Evolutionary conservation across 2,329 filamentous ascomycete genomes (phyloP).

Genomic region (Zasmidium cellare): DNA sequence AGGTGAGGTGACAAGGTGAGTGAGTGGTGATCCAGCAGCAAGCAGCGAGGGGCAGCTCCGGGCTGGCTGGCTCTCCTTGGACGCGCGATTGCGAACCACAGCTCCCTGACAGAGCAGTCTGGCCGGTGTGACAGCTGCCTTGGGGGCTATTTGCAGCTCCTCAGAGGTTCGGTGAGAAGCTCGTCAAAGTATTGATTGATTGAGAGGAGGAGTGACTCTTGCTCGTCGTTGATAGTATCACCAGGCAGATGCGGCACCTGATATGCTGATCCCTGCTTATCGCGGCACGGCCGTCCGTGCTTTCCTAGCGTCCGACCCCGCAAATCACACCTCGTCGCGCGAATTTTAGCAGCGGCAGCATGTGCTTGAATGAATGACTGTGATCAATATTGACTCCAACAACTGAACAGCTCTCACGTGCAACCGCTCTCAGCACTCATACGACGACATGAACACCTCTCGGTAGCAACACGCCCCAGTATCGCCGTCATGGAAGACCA

Average conservation of each 20-base stretch:
- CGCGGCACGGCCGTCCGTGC: neutral
- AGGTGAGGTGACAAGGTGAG: neutral
- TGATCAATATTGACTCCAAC: neutral
- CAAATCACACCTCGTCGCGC: neutral
- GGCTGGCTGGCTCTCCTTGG: neutral
- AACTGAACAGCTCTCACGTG: neutral
- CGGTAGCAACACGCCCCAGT: conserved; percentile 16
- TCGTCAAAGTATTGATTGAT: too few species aligned
- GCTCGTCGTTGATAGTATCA: neutral
- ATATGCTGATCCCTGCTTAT: neutral
- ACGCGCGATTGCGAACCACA: neutral
- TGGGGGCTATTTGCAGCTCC: neutral
- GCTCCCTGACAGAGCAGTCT: neutral
- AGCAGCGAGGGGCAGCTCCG: neutral
- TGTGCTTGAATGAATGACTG: neutral
- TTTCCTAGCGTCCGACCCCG: neutral
- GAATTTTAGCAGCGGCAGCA: neutral
- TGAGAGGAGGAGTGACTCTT: too few species aligned
- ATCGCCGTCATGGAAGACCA: conserved; percentile 18
- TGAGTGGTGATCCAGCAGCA: neutral
- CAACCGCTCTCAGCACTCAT: neutral
- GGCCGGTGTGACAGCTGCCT: neutral
- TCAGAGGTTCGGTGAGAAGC: too few species aligned
- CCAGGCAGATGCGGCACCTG: neutral
- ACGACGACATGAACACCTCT: conserved; percentile 11